Evolutionary conservation across 441 rosid genomes (phyloP).

Genomic region (Viola pubescens): DNA sequence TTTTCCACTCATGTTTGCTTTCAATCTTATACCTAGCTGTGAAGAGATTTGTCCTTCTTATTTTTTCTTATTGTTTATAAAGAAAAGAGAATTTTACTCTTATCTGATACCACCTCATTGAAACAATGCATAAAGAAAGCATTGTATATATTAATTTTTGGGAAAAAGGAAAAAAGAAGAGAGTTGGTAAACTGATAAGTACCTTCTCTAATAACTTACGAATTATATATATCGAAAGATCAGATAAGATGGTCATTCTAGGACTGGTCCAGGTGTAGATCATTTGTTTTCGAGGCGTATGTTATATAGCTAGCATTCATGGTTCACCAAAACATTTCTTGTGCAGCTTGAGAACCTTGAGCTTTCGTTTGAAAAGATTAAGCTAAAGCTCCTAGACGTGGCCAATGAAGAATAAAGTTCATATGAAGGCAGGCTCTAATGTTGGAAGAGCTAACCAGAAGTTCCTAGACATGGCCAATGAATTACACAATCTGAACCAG

Average conservation of each 20-base stretch:
- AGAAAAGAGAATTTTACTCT: too few species aligned
- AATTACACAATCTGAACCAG: too few species aligned
- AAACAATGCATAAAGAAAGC: too few species aligned
- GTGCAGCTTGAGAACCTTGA: constrained; percentile 48
- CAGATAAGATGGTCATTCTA: too few species aligned
- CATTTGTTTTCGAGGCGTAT: neutral
- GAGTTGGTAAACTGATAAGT: too few species aligned
- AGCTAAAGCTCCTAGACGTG: constrained; percentile 32
- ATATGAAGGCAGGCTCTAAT: neutral
- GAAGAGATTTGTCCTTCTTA: neutral
- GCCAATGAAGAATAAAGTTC: constrained; percentile 21
- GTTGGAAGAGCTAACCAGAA: neutral
- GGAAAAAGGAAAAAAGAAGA: too few species aligned
- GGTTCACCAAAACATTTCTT: neutral
- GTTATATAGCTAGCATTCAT: neutral
- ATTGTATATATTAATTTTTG: too few species aligned
- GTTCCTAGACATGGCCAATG: too few species aligned
- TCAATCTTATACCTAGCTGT: neutral
- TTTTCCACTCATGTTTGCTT: neutral
- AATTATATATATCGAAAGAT: too few species aligned
- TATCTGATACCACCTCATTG: too few species aligned
- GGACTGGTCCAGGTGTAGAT: too few species aligned
- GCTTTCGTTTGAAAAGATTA: constrained; percentile 31
- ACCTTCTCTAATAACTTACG: too few species aligned
- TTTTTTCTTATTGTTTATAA: neutral